Evolutionary conservation across 2,329 filamentous ascomycete species (phyloP).

Genomic region (Ascochyta lentis): DNA sequence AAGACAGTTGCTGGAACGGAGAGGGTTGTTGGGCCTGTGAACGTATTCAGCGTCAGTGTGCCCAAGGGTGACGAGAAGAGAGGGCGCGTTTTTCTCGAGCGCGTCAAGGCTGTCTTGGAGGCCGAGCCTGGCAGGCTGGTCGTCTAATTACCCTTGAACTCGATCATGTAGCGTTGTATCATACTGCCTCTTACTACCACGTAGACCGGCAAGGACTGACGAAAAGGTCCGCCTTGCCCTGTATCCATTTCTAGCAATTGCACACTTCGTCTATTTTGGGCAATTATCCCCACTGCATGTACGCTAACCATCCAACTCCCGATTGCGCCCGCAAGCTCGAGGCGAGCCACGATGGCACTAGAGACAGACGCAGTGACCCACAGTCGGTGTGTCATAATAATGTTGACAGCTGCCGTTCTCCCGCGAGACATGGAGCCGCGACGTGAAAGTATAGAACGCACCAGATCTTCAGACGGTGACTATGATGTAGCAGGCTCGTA

Average conservation of each 20-base stretch:
- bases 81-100: constrained; percentile 81
- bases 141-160: constrained; percentile 32
- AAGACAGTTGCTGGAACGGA: constrained; percentile 38
- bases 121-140: constrained; percentile 49
- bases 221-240: constrained; percentile 1
- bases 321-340: constrained; percentile 15
- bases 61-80: constrained; percentile 81
- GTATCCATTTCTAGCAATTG: constrained; percentile 13
- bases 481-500: background rate
- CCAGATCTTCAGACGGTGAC: background rate
- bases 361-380: background rate
- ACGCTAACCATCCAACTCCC: constrained; percentile 3
- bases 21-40: constrained; percentile 61
- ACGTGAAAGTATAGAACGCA: background rate
- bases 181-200: constrained; percentile 27
- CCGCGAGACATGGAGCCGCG: background rate
- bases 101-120: constrained; percentile 78
- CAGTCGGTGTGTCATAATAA: constrained; percentile 6
- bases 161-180: constrained; percentile 34
- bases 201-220: constrained; percentile 7
- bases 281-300: constrained; percentile 6
- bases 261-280: background rate
- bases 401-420: constrained; percentile 4
- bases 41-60: constrained; percentile 83
- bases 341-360: background rate